phyloP scores from a whole-genome alignment of 2,329 filamentous ascomycete genomes.

The Plectosphaerella plurivora region DNA sequence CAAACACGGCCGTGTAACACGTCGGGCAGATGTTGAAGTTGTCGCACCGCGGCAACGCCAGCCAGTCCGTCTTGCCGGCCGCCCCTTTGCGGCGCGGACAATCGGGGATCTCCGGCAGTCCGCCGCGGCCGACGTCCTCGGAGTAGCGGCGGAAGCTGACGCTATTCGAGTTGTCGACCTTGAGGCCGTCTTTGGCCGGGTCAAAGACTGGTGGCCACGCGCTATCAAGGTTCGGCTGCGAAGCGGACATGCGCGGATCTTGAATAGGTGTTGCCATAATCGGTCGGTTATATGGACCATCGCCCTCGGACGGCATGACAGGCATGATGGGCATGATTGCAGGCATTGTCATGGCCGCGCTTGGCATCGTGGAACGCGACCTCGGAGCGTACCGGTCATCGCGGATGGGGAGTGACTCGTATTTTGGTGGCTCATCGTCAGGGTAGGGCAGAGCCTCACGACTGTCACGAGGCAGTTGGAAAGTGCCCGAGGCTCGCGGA shows the following conservation, averaged over 20 bases:
- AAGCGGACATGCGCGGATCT: slow-evolving; percentile 15
- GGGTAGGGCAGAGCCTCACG: slow-evolving; percentile 20
- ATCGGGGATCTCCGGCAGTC: slow-evolving; percentile 50
- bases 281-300: slow-evolving; percentile 16
- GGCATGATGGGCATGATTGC: slow-evolving; percentile 13
- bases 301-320: slow-evolving; percentile 7
- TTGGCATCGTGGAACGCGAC: slow-evolving; percentile 15
- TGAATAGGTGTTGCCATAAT: slow-evolving; percentile 14
- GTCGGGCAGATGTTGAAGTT: slow-evolving; percentile 78
- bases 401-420: slow-evolving; percentile 6
- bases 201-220: slow-evolving; percentile 46
- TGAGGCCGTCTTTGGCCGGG: slow-evolving; percentile 26
- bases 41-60: slow-evolving; percentile 66
- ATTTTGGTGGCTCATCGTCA: slow-evolving; percentile 17
- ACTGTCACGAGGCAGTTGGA: slow-evolving; percentile 15
- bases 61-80: slow-evolving; percentile 70
- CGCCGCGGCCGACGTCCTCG: slow-evolving; percentile 42
- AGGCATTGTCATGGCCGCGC: slow-evolving; percentile 15
- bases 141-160: slow-evolving; percentile 50
- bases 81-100: slow-evolving; percentile 65
- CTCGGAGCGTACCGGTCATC: slow-evolving; percentile 8
- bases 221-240: slow-evolving; percentile 13
- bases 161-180: slow-evolving; percentile 30
- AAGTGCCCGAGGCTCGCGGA: slow-evolving; percentile 23
- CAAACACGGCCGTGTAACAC: slow-evolving; percentile 70